phyloP scores from a whole-genome alignment of 768 basidiomycete genomes.

The Leccinum disarticulatum region DNA sequence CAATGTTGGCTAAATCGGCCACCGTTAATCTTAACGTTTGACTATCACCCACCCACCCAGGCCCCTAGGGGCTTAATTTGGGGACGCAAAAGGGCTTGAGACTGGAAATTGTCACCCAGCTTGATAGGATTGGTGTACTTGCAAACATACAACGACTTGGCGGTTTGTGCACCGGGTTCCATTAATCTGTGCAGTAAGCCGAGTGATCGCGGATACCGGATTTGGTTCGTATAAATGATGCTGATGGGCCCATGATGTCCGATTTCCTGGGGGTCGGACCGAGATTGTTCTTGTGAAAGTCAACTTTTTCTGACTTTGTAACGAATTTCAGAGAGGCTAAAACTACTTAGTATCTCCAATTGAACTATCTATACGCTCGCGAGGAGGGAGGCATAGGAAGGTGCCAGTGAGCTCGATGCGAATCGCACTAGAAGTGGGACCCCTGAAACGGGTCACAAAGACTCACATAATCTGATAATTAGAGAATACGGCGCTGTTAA shows the following conservation, averaged over 20 bases:
- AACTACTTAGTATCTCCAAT: neutral
- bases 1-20: neutral
- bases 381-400: neutral
- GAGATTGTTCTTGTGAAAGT: neutral
- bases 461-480: neutral
- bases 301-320: neutral
- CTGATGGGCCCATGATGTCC: neutral
- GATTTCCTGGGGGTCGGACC: neutral
- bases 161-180: neutral
- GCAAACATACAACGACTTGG: neutral
- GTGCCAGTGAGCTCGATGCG: neutral
- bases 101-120: neutral
- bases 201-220: slow-evolving; percentile 1
- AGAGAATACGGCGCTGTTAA: too few relatives aligned
- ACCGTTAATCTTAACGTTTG: slow-evolving; percentile 10
- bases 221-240: neutral
- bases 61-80: neutral
- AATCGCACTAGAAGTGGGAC: neutral
- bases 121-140: neutral
- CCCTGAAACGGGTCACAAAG: neutral
- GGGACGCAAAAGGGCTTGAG: neutral
- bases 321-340: too few relatives aligned
- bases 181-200: neutral
- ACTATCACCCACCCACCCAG: slow-evolving; percentile 2
- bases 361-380: neutral